Evolutionary conservation across 2,329 filamentous ascomycete genomes (phyloP), one percentile per base, ranked within the genome.

Genomic region (Xenosphaeropsis pyriputrescens): DNA sequence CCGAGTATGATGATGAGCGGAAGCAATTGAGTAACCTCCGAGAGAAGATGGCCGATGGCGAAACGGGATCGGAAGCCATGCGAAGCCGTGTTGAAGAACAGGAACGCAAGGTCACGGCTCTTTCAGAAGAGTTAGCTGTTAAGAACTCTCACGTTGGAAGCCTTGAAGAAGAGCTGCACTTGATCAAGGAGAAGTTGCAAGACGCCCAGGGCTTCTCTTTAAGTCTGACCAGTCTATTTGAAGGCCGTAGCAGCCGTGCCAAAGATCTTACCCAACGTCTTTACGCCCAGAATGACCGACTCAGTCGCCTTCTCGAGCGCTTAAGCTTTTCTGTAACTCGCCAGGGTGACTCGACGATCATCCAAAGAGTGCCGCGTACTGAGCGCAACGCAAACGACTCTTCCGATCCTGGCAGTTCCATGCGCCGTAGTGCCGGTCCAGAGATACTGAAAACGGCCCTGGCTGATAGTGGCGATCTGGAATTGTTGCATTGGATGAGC

Each of bases 251-350:
- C 31, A 64, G 68, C 37, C 79, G 78, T 44, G 79, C 85, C 5
- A 85, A 84, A 54, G 85, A 95, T 45, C 64, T 96, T 11, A 93
- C 86, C 1, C 81, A 86, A 50, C 75, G 79, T 39, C 66, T 95
- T 4, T 93, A 85, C 54, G 70, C 75, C 1, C 84, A 94, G 43
- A 88, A 91, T 44, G 83, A 93, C 47, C 79, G 85, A 17, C 66
- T 95, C n/a, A 72, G 74, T 41, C 76, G 80, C 37, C 73, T 98
- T 35, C 67, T 98, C 1, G 88, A 96, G 53, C 75, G 85, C 19
- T 68, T 96, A 4, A 89, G 89, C 11, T 94, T 91, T 53, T 76
- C 80, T 0, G 71, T 96, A 13, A 75, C 75, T 2, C 76, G 85
- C 26, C 76, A 85, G 44, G 76, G 80, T 31, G 73, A 75, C 16